phyloP scores from a whole-genome alignment of 108 stramenopile species.

The Epipyxis sp. region DNA sequence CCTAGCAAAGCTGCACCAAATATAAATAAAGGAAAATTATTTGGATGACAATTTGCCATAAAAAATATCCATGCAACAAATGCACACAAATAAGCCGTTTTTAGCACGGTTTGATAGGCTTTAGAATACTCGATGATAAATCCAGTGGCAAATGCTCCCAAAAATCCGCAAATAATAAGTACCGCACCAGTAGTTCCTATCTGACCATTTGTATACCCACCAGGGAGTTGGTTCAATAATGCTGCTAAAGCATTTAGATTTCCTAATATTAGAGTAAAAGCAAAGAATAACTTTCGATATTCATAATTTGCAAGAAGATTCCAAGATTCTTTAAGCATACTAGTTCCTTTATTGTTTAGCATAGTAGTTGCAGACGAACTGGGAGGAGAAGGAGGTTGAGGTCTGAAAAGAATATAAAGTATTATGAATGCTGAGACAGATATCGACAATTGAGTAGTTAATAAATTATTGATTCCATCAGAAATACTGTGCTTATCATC shows the following conservation, averaged over 20 bases:
- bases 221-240: conserved; percentile 25
- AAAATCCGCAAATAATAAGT: conserved; percentile 13
- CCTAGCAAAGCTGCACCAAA: background rate
- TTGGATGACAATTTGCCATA: background rate
- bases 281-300: background rate
- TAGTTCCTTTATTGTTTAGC: conserved; percentile 1
- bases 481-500: background rate
- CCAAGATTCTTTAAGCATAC: background rate
- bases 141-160: conserved; percentile 13
- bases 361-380: background rate
- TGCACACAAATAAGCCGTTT: background rate
- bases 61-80: background rate
- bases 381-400: background rate
- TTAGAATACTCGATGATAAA: conserved; percentile 13
- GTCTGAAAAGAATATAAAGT: background rate
- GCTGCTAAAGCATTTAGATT: conserved; percentile 32
- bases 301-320: background rate
- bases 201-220: conserved; percentile 1
- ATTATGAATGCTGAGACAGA: background rate
- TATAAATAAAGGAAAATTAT: background rate
- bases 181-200: conserved; percentile 3
- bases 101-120: background rate
- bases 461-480: background rate
- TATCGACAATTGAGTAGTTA: background rate
- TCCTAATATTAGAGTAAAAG: conserved; percentile 18